These are phyloP conservation scores for Yamadazyma paraphyllophila DNA, from an alignment of 805 yeast genomes.

Conservation along the genomic window DNA sequence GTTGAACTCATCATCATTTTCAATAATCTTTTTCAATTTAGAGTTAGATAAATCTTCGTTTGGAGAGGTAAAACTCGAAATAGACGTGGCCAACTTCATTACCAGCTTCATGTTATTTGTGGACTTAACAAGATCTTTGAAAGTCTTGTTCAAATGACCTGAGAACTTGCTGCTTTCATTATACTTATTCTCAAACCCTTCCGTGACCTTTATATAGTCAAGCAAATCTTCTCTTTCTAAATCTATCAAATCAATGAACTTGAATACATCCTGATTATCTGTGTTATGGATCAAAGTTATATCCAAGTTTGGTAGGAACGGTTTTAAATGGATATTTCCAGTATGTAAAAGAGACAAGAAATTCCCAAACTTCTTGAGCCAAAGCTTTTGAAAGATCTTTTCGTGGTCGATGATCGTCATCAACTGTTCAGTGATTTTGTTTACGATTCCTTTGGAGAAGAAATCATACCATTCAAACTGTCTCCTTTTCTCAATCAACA, in stretches of 20 bases:
- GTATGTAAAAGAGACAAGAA: constrained; percentile 26
- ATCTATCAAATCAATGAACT: constrained; percentile 35
- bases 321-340: constrained; percentile 6
- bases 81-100: constrained; percentile 29
- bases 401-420: constrained; percentile 59
- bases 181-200: constrained; percentile 18
- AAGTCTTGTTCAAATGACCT: constrained; percentile 41
- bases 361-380: constrained; percentile 62
- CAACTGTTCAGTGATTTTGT: constrained; percentile 54
- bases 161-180: constrained; percentile 21
- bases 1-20: constrained; percentile 32
- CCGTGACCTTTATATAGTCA: constrained; percentile 24
- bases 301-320: constrained; percentile 30
- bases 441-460: constrained; percentile 36
- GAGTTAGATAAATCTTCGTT: constrained; percentile 14
- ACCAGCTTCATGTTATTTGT: constrained; percentile 37
- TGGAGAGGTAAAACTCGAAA: constrained; percentile 27
- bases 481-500: constrained; percentile 58
- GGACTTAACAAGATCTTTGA: constrained; percentile 43
- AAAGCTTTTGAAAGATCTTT: constrained; percentile 49
- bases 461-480: constrained; percentile 56
- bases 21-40: constrained; percentile 12
- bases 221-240: constrained; percentile 34
- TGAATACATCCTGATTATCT: constrained; percentile 18
- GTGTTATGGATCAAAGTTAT: constrained; percentile 31